Percentiles rank a stretch among this genome's conserved stretches.
These are phyloP conservation scores for Xylaria nigripes DNA, from an alignment of 495 filamentous ascomycete genomes.

Conservation along the genomic window DNA sequence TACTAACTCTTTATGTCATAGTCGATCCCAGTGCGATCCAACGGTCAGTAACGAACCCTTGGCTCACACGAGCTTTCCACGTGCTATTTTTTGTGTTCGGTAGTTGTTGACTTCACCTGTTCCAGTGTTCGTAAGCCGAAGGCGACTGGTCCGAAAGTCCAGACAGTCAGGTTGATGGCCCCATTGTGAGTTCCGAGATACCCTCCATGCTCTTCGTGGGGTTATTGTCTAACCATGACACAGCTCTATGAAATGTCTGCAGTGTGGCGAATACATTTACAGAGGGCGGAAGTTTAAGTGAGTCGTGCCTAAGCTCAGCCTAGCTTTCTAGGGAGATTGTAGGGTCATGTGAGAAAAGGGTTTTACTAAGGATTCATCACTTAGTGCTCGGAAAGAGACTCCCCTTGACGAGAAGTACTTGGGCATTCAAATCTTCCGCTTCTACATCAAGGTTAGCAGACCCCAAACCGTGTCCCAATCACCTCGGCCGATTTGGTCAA, in stretches of 20 bases:
- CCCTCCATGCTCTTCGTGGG: not conserved
- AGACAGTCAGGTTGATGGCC: conserved; percentile 92
- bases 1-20: conserved; percentile 7
- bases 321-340: too few species aligned
- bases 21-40: conserved; percentile 79
- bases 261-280: conserved; percentile 81
- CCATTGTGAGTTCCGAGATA: conserved; percentile 50
- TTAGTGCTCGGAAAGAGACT: conserved; percentile 75
- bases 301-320: not conserved
- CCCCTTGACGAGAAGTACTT: conserved; percentile 81
- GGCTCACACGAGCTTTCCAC: not conserved
- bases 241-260: conserved; percentile 71
- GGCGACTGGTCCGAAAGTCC: conserved; percentile 66
- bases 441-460: conserved; percentile 48
- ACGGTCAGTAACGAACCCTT: conserved; percentile 22
- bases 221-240: not conserved
- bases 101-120: not conserved
- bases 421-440: conserved; percentile 79
- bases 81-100: not conserved
- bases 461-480: not conserved
- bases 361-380: not conserved
- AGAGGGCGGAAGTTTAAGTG: conserved; percentile 77
- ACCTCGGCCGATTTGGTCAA: not conserved
- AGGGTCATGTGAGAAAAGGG: not conserved
- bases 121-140: conserved; percentile 54